Evolutionary conservation across 331 rosid species (phyloP).

Genomic region (Acacia concinna): DNA sequence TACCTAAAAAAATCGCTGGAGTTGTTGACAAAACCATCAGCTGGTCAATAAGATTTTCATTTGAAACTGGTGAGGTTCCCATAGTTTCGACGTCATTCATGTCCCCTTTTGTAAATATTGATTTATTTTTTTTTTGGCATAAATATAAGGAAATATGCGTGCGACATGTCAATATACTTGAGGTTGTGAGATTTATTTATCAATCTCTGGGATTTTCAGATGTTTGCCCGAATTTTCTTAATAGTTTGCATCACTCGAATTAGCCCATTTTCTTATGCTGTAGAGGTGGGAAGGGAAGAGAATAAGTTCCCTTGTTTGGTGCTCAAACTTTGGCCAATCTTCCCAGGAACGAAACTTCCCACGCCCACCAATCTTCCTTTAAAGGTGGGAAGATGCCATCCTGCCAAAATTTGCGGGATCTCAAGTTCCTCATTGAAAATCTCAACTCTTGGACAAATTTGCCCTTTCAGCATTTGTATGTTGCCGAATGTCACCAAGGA

Average conservation of each 20-base stretch:
- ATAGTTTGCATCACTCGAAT: neutral
- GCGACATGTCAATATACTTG: constrained; percentile 6
- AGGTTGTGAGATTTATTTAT: constrained; percentile 12
- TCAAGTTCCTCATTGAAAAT: no score
- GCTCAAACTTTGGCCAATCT: no score
- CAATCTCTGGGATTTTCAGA: neutral
- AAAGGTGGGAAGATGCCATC: no score
- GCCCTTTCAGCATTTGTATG: no score
- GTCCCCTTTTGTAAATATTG: constrained; percentile 36
- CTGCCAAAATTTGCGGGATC: no score
- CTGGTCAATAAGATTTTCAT: constrained; percentile 41
- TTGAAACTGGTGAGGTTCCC: constrained; percentile 19
- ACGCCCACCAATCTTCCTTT: no score
- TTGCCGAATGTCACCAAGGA: no score
- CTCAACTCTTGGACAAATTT: no score
- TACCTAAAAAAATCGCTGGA: constrained; percentile 83
- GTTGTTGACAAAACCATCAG: constrained; percentile 85
- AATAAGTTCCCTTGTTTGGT: no score
- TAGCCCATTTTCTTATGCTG: no score
- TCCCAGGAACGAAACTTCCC: no score
- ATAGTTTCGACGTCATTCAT: constrained; percentile 26
- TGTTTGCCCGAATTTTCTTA: constrained; percentile 22
- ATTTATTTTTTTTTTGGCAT: constrained; percentile 14
- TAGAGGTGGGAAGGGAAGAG: no score
- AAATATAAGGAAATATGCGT: constrained; percentile 18